phyloP scores from a whole-genome alignment of 208 protist genomes.

The Crithidia mellificae region DNA sequence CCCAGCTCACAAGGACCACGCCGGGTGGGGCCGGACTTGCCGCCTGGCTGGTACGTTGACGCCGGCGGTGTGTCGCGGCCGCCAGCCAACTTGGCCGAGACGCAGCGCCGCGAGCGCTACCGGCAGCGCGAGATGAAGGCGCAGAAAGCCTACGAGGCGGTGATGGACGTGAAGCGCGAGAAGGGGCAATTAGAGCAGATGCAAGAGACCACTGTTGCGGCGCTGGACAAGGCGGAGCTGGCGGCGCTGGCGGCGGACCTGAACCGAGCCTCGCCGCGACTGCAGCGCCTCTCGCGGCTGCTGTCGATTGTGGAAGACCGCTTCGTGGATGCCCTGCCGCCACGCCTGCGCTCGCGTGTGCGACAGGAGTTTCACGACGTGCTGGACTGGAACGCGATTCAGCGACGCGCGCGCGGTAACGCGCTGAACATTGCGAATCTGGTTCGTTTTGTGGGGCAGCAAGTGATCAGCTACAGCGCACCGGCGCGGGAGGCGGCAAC shows the following conservation, averaged over 20 bases:
- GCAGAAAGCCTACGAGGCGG: slow-evolving; percentile 71
- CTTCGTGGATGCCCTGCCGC: slow-evolving; percentile 68
- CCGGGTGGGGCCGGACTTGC: slow-evolving; percentile 51
- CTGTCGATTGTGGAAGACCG: slow-evolving; percentile 56
- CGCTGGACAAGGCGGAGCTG: slow-evolving; percentile 54
- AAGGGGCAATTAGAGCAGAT: slow-evolving; percentile 27
- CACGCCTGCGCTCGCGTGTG: slow-evolving; percentile 53
- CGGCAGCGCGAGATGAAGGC: slow-evolving; percentile 63
- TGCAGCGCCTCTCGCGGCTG: slow-evolving; percentile 50
- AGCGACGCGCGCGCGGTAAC: slow-evolving; percentile 38
- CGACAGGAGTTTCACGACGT: slow-evolving; percentile 78
- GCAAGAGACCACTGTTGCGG: slow-evolving; percentile 28
- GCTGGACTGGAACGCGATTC: slow-evolving; percentile 73
- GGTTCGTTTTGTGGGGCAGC: slow-evolving; percentile 67
- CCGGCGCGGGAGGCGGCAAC: slow-evolving; percentile 61
- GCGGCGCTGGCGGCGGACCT: slow-evolving; percentile 49
- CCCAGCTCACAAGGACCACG: background rate
- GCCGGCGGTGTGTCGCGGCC: slow-evolving; percentile 61
- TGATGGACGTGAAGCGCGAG: slow-evolving; percentile 41
- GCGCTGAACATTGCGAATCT: slow-evolving; percentile 52
- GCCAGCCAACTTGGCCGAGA: slow-evolving; percentile 32
- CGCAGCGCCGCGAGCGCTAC: slow-evolving; percentile 55
- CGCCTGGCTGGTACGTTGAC: slow-evolving; percentile 78
- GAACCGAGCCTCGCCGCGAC: slow-evolving; percentile 50
- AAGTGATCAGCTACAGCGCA: slow-evolving; percentile 64